Evolutionary conservation across 768 basidiomycete genomes (phyloP), one percentile per base, ranked within the genome.

Genomic region (Serendipita sp.): DNA sequence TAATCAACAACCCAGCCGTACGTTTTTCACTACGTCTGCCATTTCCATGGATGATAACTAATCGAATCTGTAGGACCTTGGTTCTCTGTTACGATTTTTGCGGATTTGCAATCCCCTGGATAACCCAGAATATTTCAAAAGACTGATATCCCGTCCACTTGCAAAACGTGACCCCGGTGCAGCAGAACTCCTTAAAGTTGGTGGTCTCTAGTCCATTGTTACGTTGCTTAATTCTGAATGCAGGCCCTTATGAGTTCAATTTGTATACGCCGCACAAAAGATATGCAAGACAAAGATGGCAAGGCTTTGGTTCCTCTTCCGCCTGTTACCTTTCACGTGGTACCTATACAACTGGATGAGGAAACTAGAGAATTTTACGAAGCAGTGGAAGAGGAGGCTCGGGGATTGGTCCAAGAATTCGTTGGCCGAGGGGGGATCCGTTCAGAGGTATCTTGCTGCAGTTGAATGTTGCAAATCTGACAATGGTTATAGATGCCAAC

Each of bases 271-370:
- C 80, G 90, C 46, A 91, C 89, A 15, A 91, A 91, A 72, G 89
- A 91, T 83, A 93, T 95, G 87, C 86, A 88, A 79, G 89, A 94
- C 70, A 78, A 75, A 4, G 72, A 81, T 16, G 93, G 93, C 18
- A 83, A 85, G 16, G 74, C 78, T 15, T 76, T 96, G 5, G 80
- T 96, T 2, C 78, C 83, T 13, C 77, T 96, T 11, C 92, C 93
- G 43, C 81, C 86, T 3, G 87, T 96, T 62, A 86, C 89, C 67
- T 83, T 88, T 75, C 91, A 84, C 45, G 72, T 83, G 29, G 77
- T 91, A 62, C 84, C 83, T 3, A 87, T 93, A 15, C 71, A 81
- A 8, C 77, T 94, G 37, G 75, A 72, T 44, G 77, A 77, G 3
- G 82, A 83, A 73, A 86, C 84, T 53, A 81, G 84, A 67, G 75